Base-by-base conservation (phyloP, 495 filamentous ascomycete species). In the Aspergillus bertholletiae region DNA sequence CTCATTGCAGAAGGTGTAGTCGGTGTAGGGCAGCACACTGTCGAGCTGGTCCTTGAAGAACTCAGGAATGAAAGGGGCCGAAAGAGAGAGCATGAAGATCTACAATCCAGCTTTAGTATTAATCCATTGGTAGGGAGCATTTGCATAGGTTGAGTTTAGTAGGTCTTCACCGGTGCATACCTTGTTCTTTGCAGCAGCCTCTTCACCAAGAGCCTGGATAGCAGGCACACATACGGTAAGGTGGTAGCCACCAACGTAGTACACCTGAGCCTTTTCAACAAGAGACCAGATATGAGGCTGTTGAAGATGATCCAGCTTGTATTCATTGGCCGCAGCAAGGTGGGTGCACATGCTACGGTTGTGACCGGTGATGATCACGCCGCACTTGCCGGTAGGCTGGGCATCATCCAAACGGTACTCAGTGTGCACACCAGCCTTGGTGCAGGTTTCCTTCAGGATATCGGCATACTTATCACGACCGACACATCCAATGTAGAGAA, bases 11-110 rank as follows among this genome's bases (percentile, higher is more conserved):
- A 97, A 88, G 30, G 96, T 79, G 78, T 92, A 96, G 78, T 99
- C 94, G 78, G 89, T 93, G 83, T 96, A 97, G 20, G 86, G 88
- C 9, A 88, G 79, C 2, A 87, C 86, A 58, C 83, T 82, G 73
- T 94, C 91, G 35, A 99, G 81, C 53, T 84, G 89, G 18, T 96
- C 92, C 80, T 96, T 97, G 84, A 97, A 99, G 83, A 96, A 96
- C 71, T 93, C 87, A 34, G 88, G 76, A 59, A 99, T 95, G 83
- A 97, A 99, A 26, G 95, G 94, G 20, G 94, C 94, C 35, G 88
- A 91, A 35, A 98, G 81, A 54, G 88, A 91, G 54, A 98, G 84
- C 64, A 92, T 83, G 74, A 97, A 96, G 48, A 81, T 67, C 87
- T 85, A 53, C 9, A 45, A 20, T 27, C 21, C 24, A 12, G 37